Conservation (phyloP, 1,139 yeast species). For the Saccharomyces hybrid region DNA sequence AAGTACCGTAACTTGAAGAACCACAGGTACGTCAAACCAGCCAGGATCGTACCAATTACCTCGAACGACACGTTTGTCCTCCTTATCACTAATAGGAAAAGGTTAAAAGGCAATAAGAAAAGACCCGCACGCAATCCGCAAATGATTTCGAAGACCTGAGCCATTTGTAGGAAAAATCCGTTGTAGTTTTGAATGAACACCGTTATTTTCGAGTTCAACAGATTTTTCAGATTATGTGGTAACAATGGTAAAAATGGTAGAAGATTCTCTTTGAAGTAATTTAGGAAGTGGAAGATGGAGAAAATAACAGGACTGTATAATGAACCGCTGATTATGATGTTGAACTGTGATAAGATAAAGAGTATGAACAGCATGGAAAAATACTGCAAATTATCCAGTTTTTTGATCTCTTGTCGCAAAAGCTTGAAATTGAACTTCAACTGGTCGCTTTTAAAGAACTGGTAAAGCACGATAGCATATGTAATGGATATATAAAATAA, state of each 20-base stretch:
- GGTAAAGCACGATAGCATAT: constrained; percentile 29
- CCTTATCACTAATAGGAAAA: constrained; percentile 8
- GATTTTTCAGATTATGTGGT: constrained; percentile 12
- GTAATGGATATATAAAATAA: constrained; percentile 22
- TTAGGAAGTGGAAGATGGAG: constrained; percentile 48
- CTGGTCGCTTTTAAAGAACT: constrained; percentile 27
- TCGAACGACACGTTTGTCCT: constrained; percentile 5
- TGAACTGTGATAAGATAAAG: constrained; percentile 12
- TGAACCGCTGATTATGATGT: constrained; percentile 31
- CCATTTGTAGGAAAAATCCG: constrained; percentile 20
- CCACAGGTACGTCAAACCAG: constrained; percentile 17
- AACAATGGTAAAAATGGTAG: constrained; percentile 30
- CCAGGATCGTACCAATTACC: constrained; percentile 11
- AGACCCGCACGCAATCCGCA: constrained; percentile 19
- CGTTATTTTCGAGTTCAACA: constrained; percentile 14
- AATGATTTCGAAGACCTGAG: constrained; percentile 25
- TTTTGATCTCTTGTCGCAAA: constrained; percentile 15
- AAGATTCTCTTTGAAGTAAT: constrained; percentile 38
- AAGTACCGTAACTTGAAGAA: constrained; percentile 26
- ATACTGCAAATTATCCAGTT: constrained; percentile 28
- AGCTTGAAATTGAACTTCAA: constrained; percentile 10
- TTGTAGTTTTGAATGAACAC: constrained; percentile 22
- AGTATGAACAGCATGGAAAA: constrained; percentile 19
- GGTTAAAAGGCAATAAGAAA: constrained; percentile 16
- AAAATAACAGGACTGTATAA: constrained; percentile 48